phyloP scores from a whole-genome alignment of 768 basidiomycete species.

The Serendipita sp. region DNA sequence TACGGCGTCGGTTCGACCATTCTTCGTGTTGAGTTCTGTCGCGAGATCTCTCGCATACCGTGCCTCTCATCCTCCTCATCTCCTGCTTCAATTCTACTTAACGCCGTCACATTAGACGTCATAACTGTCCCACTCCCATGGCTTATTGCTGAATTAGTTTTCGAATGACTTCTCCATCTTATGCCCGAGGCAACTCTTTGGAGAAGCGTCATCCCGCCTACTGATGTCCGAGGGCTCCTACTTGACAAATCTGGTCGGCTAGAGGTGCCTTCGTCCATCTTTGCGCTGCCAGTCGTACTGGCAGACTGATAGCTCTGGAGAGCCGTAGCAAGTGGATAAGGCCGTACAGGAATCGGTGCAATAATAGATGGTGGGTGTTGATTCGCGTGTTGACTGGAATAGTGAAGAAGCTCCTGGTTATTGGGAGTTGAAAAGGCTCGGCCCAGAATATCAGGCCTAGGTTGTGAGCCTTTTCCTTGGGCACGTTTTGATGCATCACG shows the following conservation, averaged over 20 bases:
- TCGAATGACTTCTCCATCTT: neutral
- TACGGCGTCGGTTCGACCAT: neutral
- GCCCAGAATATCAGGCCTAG: neutral
- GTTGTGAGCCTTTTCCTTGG: neutral
- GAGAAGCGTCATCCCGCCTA: neutral
- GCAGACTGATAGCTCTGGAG: neutral
- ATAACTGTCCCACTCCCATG: neutral
- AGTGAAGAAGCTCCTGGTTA: neutral
- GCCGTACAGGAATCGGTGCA: neutral
- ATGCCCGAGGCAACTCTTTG: neutral
- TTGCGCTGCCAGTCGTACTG: neutral
- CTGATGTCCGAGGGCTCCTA: neutral
- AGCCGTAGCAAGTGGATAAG: neutral
- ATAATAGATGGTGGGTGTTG: neutral
- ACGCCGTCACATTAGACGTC: neutral
- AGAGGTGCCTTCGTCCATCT: neutral
- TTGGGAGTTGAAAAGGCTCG: neutral
- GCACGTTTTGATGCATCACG: neutral
- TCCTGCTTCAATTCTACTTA: neutral
- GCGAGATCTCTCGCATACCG: neutral
- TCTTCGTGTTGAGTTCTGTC: neutral
- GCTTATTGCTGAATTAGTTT: neutral
- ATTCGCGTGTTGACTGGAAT: neutral
- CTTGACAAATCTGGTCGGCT: neutral
- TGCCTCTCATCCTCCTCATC: neutral